Evolutionary conservation across 768 basidiomycete genomes (phyloP).

Genomic region (Pisolithus albus): DNA sequence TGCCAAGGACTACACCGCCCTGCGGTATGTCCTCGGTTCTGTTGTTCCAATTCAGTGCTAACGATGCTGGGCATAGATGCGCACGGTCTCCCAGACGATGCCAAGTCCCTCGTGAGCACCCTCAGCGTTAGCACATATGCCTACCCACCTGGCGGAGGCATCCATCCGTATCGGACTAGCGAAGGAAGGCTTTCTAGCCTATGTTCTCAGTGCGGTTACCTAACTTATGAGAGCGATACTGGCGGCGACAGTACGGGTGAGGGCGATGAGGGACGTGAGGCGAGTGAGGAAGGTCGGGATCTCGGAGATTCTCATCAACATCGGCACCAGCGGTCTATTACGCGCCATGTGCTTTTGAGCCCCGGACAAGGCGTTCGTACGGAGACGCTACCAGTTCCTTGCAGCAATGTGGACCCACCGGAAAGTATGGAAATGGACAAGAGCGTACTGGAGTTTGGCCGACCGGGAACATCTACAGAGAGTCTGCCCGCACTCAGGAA

Average conservation of each 20-base stretch:
- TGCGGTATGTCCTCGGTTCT: constrained; percentile 6
- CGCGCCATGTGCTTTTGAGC: constrained; percentile 15
- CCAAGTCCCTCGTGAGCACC: constrained; percentile 25
- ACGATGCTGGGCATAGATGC: constrained; percentile 10
- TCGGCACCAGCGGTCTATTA: constrained; percentile 6
- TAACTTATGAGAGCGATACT: background rate
- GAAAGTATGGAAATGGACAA: constrained; percentile 49
- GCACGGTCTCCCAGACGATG: background rate
- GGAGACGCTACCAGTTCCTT: constrained; percentile 28
- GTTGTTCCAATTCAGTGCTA: constrained; percentile 12
- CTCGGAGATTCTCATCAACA: constrained; percentile 13
- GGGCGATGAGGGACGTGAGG: background rate
- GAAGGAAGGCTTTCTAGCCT: constrained; percentile 2
- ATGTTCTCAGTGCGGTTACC: background rate
- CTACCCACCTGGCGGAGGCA: constrained; percentile 15
- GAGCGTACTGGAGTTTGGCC: constrained; percentile 67
- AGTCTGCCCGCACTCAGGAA: constrained; percentile 36
- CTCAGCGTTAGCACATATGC: constrained; percentile 23
- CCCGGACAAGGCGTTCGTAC: constrained; percentile 21
- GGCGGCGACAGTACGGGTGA: background rate
- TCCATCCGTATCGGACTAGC: constrained; percentile 10
- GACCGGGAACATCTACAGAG: constrained; percentile 74
- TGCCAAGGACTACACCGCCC: constrained; percentile 2
- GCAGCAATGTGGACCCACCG: constrained; percentile 5
- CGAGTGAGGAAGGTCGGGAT: constrained; percentile 11